phyloP scores from a whole-genome alignment of 2,329 filamentous ascomycete genomes.

The Chaetomiaceae sp. region DNA sequence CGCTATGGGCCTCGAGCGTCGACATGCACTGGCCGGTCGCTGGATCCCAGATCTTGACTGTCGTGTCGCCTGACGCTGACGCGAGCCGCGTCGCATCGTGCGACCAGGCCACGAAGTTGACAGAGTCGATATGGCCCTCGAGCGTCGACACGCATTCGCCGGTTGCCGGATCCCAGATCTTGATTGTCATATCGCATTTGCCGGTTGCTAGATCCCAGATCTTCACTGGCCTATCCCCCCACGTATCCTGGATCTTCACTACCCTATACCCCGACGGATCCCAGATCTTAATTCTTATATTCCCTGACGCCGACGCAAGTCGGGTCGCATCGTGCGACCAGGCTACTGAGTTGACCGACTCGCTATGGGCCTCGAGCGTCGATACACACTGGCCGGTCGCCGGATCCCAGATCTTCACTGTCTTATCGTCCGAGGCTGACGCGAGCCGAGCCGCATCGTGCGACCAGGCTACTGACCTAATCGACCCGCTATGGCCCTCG shows the following conservation, averaged over 20 bases:
- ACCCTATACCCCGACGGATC: no score
- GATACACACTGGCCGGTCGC: neutral
- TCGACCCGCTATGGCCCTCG: neutral
- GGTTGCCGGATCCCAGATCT: no score
- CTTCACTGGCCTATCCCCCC: no score
- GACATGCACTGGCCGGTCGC: no score
- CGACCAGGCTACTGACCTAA: neutral
- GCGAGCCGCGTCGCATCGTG: no score
- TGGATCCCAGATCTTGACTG: no score
- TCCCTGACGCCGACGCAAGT: neutral
- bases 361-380: neutral
- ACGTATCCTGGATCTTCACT: no score
- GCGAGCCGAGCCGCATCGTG: neutral
- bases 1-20: no score
- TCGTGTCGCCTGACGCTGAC: no score
- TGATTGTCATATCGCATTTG: neutral
- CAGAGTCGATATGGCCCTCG: neutral
- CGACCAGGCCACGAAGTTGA: neutral
- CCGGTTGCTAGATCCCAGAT: neutral
- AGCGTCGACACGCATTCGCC: neutral
- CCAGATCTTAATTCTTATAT: no score
- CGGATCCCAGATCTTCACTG: neutral
- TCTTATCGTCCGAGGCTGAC: neutral
- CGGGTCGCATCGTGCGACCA: neutral
- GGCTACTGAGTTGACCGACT: neutral